phyloP scores from a whole-genome alignment of 331 rosid species.

The Erythrophleum ivorense region DNA sequence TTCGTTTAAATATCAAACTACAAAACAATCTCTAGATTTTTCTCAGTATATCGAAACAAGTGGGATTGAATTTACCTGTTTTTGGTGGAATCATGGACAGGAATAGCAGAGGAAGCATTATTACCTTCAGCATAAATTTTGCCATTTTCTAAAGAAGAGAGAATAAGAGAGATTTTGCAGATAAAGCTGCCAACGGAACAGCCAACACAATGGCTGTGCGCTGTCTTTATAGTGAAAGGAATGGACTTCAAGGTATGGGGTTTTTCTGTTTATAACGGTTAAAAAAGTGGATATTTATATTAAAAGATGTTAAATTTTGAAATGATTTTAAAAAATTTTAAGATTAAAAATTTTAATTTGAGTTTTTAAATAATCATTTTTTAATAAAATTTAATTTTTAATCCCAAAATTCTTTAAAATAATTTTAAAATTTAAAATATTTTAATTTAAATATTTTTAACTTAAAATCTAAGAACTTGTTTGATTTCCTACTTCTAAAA shows the following conservation, averaged over 20 bases:
- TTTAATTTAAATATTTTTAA: no score
- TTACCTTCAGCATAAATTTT: conserved; percentile 36
- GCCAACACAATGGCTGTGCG: neutral
- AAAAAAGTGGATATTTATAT: neutral
- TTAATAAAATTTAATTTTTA: no score
- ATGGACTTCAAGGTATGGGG: conserved; percentile 21
- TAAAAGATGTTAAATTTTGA: no score
- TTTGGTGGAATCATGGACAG: conserved; percentile 49
- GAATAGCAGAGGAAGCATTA: conserved; percentile 52
- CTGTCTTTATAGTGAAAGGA: conserved; percentile 7
- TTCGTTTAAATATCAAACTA: neutral
- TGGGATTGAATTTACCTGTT: conserved; percentile 53
- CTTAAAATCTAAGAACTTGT: no score
- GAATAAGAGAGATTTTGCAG: conserved; percentile 28
- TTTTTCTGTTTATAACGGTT: conserved; percentile 15
- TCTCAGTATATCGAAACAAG: neutral
- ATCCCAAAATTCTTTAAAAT: no score
- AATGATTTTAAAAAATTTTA: no score
- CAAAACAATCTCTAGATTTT: neutral
- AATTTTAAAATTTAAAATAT: no score
- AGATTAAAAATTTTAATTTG: no score
- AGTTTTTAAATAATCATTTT: no score
- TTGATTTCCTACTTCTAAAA: no score
- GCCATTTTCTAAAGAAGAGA: conserved; percentile 50
- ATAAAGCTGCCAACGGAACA: neutral